phyloP scores from a whole-genome alignment of 176 grass and related monocot species.

The Oryza punctata region DNA sequence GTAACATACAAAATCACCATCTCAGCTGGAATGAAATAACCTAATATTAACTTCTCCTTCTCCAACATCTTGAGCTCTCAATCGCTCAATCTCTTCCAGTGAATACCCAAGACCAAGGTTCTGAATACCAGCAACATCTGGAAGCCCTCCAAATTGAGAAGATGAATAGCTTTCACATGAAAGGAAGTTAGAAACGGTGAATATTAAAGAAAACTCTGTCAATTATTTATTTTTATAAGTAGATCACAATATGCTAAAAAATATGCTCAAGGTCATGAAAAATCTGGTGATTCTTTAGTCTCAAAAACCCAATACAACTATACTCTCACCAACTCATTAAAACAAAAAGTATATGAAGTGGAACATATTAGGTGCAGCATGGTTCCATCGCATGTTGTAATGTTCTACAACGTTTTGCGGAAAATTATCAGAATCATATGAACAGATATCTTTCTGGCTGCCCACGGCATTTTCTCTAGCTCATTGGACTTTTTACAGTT shows the following conservation, averaged over 20 bases:
- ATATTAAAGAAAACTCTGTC: background rate
- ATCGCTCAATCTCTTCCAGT: constrained; percentile 60
- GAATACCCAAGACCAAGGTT: constrained; percentile 59
- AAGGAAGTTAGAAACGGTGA: constrained; percentile 21
- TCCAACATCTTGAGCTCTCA: constrained; percentile 78
- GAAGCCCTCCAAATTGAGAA: constrained; percentile 67
- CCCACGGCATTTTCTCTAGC: background rate
- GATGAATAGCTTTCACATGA: constrained; percentile 71
- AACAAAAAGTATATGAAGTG: background rate
- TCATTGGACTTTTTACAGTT: background rate
- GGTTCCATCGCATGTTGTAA: background rate
- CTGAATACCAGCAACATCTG: constrained; percentile 47
- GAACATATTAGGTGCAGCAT: background rate
- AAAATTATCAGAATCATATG: background rate
- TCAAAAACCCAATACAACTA: background rate
- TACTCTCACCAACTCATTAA: background rate
- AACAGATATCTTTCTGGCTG: background rate
- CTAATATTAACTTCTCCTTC: constrained; percentile 97
- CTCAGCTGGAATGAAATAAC: constrained; percentile 43
- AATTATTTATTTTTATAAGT: constrained; percentile 14
- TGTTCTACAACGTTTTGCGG: background rate
- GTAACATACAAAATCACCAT: constrained; percentile 5
- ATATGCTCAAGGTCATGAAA: constrained; percentile 6
- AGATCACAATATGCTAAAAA: background rate
- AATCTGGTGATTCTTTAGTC: background rate